Evolutionary conservation across 768 basidiomycete genomes (phyloP).

Genomic region (Rickenella mellea): DNA sequence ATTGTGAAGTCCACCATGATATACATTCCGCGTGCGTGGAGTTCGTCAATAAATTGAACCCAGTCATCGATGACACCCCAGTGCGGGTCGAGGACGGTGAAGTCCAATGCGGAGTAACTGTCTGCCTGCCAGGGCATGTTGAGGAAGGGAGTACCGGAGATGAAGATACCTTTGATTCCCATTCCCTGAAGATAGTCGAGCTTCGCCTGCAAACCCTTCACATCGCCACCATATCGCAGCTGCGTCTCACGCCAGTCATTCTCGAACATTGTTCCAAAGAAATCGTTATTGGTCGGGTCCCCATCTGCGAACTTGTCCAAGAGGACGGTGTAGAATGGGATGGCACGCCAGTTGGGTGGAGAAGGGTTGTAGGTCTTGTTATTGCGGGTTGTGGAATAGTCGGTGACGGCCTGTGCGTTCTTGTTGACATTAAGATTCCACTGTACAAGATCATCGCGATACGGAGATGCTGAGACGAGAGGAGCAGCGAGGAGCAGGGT

Average conservation of each 20-base stretch:
- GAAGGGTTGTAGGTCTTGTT: constrained; percentile 68
- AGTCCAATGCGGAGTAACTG: constrained; percentile 95
- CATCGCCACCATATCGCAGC: constrained; percentile 82
- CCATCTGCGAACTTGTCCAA: constrained; percentile 94
- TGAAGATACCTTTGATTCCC: constrained; percentile 78
- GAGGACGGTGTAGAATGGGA: constrained; percentile 75
- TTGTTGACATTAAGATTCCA: constrained; percentile 79
- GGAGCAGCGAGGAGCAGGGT: constrained; percentile 31
- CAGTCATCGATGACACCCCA: constrained; percentile 83
- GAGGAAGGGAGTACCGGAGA: constrained; percentile 86
- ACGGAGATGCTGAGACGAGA: constrained; percentile 50
- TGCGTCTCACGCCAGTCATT: constrained; percentile 84
- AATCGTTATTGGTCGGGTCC: constrained; percentile 88
- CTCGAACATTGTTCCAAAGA: constrained; percentile 70
- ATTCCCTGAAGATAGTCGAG: constrained; percentile 88
- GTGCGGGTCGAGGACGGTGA: constrained; percentile 84
- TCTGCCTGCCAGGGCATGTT: constrained; percentile 98
- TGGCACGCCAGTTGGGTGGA: constrained; percentile 75
- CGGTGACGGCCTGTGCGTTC: constrained; percentile 52
- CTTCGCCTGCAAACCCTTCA: constrained; percentile 62
- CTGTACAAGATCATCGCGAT: constrained; percentile 49
- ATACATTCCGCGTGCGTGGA: constrained; percentile 83
- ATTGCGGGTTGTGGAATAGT: constrained; percentile 53
- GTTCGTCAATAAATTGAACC: constrained; percentile 60
- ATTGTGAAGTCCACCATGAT: constrained; percentile 91